Conservation (phyloP, 2,329 filamentous ascomycete genomes). For the Trichoderma atroviride region DNA sequence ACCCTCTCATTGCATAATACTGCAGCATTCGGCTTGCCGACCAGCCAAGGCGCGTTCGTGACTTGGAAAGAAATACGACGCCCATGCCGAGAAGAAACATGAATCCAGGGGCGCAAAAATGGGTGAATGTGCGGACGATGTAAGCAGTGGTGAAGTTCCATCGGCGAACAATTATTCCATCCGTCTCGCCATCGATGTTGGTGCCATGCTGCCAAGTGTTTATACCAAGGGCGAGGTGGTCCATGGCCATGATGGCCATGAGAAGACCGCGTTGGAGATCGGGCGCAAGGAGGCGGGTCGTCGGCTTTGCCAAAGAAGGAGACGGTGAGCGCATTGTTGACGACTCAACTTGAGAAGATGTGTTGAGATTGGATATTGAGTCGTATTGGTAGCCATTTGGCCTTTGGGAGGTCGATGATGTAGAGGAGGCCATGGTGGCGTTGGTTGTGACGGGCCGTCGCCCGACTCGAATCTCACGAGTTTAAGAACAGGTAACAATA, state of each 20-base stretch:
- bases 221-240: constrained; percentile 46
- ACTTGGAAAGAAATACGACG: constrained; percentile 49
- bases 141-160: constrained; percentile 47
- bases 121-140: constrained; percentile 46
- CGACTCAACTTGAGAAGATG: neutral
- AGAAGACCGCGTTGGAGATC: constrained; percentile 50
- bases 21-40: constrained; percentile 37
- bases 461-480: neutral
- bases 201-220: constrained; percentile 48
- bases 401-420: neutral
- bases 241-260: constrained; percentile 50
- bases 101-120: constrained; percentile 51
- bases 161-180: constrained; percentile 38
- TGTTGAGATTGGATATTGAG: neutral
- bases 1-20: constrained; percentile 45
- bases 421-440: constrained; percentile 4
- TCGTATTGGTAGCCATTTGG: constrained; percentile 30
- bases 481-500: neutral
- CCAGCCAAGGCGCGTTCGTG: constrained; percentile 47
- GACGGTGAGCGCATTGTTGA: neutral
- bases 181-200: constrained; percentile 40
- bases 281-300: constrained; percentile 44
- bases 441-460: neutral
- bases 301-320: neutral
- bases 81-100: constrained; percentile 51